These are phyloP conservation scores for Aspergillus texensis DNA, from an alignment of 2,329 filamentous ascomycete species.

Conservation along the genomic window DNA sequence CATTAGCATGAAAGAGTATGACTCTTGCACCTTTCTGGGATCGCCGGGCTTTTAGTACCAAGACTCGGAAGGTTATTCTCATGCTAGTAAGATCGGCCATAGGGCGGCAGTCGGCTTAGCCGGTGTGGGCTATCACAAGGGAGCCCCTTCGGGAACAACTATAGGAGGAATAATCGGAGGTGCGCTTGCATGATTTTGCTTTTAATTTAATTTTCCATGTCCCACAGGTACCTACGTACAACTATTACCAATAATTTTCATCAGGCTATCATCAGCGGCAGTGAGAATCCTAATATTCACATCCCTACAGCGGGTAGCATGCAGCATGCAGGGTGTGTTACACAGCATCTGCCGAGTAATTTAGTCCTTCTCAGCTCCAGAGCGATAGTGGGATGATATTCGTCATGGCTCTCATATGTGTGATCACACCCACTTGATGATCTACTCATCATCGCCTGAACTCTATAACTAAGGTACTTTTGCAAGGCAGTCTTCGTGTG, in stretches of 20 bases:
- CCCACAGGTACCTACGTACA: slow-evolving; percentile 1
- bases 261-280: neutral
- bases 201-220: slow-evolving; percentile 9
- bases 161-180: neutral
- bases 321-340: neutral
- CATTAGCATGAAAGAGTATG: neutral
- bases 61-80: slow-evolving; percentile 5
- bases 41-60: slow-evolving; percentile 9
- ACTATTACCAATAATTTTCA: neutral
- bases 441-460: neutral
- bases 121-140: slow-evolving; percentile 13
- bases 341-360: neutral
- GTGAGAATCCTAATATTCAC: neutral
- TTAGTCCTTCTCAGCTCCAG: neutral
- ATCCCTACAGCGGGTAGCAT: slow-evolving; percentile 1
- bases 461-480: neutral
- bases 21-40: neutral
- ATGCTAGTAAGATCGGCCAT: slow-evolving; percentile 5
- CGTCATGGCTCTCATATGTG: neutral
- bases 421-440: neutral
- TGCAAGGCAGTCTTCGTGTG: neutral
- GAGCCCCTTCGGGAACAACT: slow-evolving; percentile 2
- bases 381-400: neutral
- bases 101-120: slow-evolving; percentile 12
- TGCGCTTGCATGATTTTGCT: slow-evolving; percentile 12